Evolutionary conservation across 306 rosid genomes (phyloP), one percentile per base, ranked within the genome.

Genomic region (Begonia loranthoides): DNA sequence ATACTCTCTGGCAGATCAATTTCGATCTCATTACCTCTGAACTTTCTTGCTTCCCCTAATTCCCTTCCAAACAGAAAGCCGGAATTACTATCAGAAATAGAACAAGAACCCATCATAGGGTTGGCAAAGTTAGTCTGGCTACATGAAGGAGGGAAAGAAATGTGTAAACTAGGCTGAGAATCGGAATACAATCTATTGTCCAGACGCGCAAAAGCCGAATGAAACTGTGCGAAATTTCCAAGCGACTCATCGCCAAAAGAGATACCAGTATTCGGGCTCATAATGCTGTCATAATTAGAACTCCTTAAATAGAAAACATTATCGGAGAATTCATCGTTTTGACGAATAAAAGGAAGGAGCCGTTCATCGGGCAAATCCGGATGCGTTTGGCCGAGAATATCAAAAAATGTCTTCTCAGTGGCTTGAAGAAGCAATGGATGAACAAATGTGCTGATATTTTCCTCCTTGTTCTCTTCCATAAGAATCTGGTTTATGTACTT

Each of bases 401-500:
- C 95, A 45, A 71, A 90, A 72, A 90, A 90, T 0, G 90, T 78
- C 69, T 80, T 80, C 66, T 90, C 97, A 11, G 97, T 87, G 70
- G 62, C 76, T 51, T 70, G 78, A 44, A 90, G 94, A 13, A 65
- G 80, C 66, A 80, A 64, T 28, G 94, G 93, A 61, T 90, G 85
- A 28, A 69, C 78, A 68, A 86, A 80, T 90, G 78, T 78, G 55
- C 79, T 73, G 33, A 94, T 90, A 50, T 73, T 82, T 9, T 68
- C 73, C 61, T 79, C 92, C 56, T 82, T 69, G 57, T 78, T 80
- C 49, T 90, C 95, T 56, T 87, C 94, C 65, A 80, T 72, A 15
- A 90, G 83, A 13, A 90, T 78, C 36, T 85, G 90, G 40, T 66
- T 76, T 36, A 85, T 77, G 69, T 44, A 90, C 61, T 82, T 80